Percentiles rank a stretch among this genome's conserved stretches.
phyloP scores from a whole-genome alignment of 495 filamentous ascomycete genomes.

The Penicillium cosmopolitanum region DNA sequence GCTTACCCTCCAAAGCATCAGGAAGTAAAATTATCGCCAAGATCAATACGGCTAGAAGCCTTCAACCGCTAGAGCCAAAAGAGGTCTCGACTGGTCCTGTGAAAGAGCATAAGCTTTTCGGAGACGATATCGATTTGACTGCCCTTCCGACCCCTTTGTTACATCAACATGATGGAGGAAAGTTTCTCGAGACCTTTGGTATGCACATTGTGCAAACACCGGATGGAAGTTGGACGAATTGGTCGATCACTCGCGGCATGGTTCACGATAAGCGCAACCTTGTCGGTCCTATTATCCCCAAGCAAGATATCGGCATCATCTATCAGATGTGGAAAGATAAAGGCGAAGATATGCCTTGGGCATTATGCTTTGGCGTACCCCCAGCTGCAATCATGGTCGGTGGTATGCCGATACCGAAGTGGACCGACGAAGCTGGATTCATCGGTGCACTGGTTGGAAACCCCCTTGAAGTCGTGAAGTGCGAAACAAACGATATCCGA shows the following conservation, averaged over 20 bases:
- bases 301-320: slow-evolving; percentile 41
- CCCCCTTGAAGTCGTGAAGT: slow-evolving; percentile 41
- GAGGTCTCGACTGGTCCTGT: slow-evolving; percentile 32
- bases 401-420: slow-evolving; percentile 42
- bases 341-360: slow-evolving; percentile 41
- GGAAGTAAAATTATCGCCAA: slow-evolving; percentile 34
- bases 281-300: slow-evolving; percentile 31
- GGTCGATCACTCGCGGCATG: slow-evolving; percentile 47
- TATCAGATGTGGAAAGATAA: slow-evolving; percentile 40
- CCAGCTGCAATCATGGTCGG: slow-evolving; percentile 44
- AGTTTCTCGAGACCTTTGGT: slow-evolving; percentile 44
- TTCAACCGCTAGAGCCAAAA: slow-evolving; percentile 28
- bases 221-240: slow-evolving; percentile 42
- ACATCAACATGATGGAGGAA: slow-evolving; percentile 41
- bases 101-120: slow-evolving; percentile 35
- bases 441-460: slow-evolving; percentile 37
- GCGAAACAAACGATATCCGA: slow-evolving; percentile 41
- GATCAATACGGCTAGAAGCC: slow-evolving; percentile 27
- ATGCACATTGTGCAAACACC: slow-evolving; percentile 43
- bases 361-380: slow-evolving; percentile 41
- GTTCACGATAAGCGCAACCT: slow-evolving; percentile 35
- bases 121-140: slow-evolving; percentile 39
- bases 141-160: slow-evolving; percentile 37
- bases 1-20: slow-evolving; percentile 30
- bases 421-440: slow-evolving; percentile 39